These are phyloP conservation scores for Chytridiales sp. DNA, from an alignment of 371 early-diverging fungal species.

Conservation along the genomic window DNA sequence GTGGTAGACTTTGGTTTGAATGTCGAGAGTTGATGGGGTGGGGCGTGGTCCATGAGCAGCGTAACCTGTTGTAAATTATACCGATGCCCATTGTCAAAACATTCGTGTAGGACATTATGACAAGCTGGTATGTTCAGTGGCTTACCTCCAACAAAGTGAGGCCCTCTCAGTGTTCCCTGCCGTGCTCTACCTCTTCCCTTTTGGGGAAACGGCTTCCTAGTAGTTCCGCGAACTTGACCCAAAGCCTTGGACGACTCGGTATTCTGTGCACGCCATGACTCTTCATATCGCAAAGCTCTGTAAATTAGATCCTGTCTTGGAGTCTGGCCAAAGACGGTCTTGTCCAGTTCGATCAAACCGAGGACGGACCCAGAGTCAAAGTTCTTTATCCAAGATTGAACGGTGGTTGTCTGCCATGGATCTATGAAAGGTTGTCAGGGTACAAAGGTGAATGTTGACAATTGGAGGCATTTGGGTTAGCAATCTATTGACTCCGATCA, in stretches of 20 bases:
- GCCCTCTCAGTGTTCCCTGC: constrained; percentile 81
- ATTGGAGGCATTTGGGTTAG: no score
- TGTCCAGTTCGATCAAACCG: constrained; percentile 72
- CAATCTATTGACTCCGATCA: not conserved
- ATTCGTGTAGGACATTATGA: no score
- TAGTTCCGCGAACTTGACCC: constrained; percentile 81
- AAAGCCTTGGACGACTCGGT: constrained; percentile 80
- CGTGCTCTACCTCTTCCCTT: constrained; percentile 93
- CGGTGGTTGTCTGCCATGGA: constrained; percentile 30
- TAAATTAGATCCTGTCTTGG: constrained; percentile 83
- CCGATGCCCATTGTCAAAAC: no score
- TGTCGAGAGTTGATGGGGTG: constrained; percentile 74
- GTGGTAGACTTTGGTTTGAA: constrained; percentile 83
- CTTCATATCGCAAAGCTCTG: constrained; percentile 65
- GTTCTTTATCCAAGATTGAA: constrained; percentile 81
- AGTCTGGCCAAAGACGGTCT: constrained; percentile 69
- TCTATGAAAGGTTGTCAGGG: not conserved
- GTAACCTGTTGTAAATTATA: constrained; percentile 71
- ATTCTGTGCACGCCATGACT: constrained; percentile 61
- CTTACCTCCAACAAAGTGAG: constrained; percentile 85
- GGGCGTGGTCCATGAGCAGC: constrained; percentile 87
- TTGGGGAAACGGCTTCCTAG: constrained; percentile 72
- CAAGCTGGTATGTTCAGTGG: not conserved
- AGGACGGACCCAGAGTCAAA: constrained; percentile 74
- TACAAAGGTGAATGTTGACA: not conserved